Evolutionary conservation across 2,329 filamentous ascomycete genomes (phyloP), one percentile per base, ranked within the genome.

Genomic region (Ophiostoma pallidulum): DNA sequence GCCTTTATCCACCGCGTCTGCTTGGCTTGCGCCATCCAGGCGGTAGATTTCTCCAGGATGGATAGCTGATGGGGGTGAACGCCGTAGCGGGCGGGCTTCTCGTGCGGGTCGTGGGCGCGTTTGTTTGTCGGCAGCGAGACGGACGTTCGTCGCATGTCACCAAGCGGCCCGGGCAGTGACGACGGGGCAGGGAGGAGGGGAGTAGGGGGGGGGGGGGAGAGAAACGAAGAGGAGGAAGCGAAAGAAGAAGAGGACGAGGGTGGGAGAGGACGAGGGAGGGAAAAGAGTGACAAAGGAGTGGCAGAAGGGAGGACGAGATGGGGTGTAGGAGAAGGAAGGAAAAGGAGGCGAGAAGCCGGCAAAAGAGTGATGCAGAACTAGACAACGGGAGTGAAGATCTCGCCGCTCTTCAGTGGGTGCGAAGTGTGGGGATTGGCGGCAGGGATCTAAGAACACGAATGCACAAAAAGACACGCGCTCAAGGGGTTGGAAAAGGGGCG

Each of bases 1-100:
- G 78, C 80, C 70, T 81, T 82, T 56, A 81, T 63, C 72, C 78
- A 83, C 62, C 80, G 76, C 54, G 77, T 71, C 64, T 73, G 75
- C 68, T 82, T 78, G 60, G 77, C 73, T 67, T 82, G 78, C 53
- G 77, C 74, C 71, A 78, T 77, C 64, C 70, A 75, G 60, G 70
- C 68, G 60, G 73, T 68, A 64, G 77, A 65, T 57, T 69, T 77
- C 64, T 71, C 68, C 62, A 79, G 63, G 50, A 73, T 64, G 58
- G 67, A 67, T 58, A 64, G 61, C 57, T 70, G 65, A 60, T 66
- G 67, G 56, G 69, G 65, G 57, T 68, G 64, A 54, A 62, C 56
- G 57, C 67, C 66, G 67, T 82, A 82, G 59, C 79, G 75, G 59
- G 70, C 75, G 58, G 74, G 72, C 61, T 83, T 83, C 65, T 83